phyloP scores from a whole-genome alignment of 2,329 filamentous ascomycete species.

The Furcasterigmium sp. region DNA sequence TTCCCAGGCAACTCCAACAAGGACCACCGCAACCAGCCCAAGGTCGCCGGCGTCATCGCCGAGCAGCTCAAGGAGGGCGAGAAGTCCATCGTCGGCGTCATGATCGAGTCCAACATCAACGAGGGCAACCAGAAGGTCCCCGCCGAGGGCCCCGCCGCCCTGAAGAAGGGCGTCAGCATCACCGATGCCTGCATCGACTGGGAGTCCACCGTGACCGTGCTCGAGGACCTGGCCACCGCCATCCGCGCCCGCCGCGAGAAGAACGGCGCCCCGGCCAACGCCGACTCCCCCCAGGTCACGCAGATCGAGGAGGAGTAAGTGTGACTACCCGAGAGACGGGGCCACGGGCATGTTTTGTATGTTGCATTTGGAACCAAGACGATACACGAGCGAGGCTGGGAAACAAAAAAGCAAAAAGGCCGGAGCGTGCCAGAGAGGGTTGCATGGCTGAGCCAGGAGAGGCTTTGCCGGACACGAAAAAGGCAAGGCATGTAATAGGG shows the following conservation, averaged over 20 bases:
- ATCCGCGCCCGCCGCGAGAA: conserved; percentile 67
- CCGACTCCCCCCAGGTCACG: conserved; percentile 33
- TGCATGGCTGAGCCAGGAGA: neutral
- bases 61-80: conserved; percentile 87
- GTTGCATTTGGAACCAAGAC: neutral
- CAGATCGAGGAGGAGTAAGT: conserved; percentile 46
- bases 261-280: conserved; percentile 29
- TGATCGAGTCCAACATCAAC: conserved; percentile 98
- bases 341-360: neutral
- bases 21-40: conserved; percentile 94
- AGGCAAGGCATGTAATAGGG: neutral
- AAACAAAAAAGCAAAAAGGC: neutral
- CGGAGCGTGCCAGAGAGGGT: neutral
- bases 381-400: neutral
- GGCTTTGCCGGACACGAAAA: neutral
- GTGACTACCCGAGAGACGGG: too few species aligned
- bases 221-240: conserved; percentile 81
- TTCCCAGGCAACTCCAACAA: conserved; percentile 85
- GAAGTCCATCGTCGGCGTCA: conserved; percentile 86
- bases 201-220: conserved; percentile 74
- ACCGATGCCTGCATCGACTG: conserved; percentile 95
- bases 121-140: conserved; percentile 88
- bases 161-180: conserved; percentile 90
- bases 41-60: conserved; percentile 75
- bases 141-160: conserved; percentile 66